Conservation (phyloP, 805 yeast genomes). For the Alloascoidea hylecoeti region DNA sequence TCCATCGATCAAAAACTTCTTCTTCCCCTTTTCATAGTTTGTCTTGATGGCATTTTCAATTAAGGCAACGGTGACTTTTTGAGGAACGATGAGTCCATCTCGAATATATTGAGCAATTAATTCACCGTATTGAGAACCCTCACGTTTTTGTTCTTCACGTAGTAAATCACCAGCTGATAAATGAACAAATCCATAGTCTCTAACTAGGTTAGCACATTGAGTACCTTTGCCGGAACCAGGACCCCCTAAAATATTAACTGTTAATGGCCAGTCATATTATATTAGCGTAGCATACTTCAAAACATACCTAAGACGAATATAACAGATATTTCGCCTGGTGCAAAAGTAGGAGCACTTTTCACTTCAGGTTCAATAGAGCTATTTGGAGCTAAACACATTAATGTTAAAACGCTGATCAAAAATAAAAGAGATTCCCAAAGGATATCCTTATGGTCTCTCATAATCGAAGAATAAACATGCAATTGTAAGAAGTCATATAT, state of each 20-base stretch:
- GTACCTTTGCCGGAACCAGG: constrained; percentile 76
- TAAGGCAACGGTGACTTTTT: constrained; percentile 75
- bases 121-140: constrained; percentile 74
- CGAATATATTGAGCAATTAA: constrained; percentile 72
- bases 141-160: constrained; percentile 80
- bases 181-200: constrained; percentile 72
- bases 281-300: not conserved
- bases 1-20: constrained; percentile 79
- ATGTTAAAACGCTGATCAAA: no score
- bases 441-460: no score
- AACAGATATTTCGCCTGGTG: constrained; percentile 1
- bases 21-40: constrained; percentile 27
- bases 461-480: no score
- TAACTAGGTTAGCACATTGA: constrained; percentile 78
- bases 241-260: not conserved
- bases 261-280: not conserved
- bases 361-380: not conserved
- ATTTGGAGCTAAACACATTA: no score
- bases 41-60: constrained; percentile 67
- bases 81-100: constrained; percentile 90
- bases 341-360: not conserved
- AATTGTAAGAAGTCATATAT: no score
- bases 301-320: not conserved
- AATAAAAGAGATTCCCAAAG: no score
- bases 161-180: constrained; percentile 93